These are phyloP conservation scores for Lumnitzera littorea DNA, from an alignment of 345 rosid genomes.

Conservation along the genomic window DNA sequence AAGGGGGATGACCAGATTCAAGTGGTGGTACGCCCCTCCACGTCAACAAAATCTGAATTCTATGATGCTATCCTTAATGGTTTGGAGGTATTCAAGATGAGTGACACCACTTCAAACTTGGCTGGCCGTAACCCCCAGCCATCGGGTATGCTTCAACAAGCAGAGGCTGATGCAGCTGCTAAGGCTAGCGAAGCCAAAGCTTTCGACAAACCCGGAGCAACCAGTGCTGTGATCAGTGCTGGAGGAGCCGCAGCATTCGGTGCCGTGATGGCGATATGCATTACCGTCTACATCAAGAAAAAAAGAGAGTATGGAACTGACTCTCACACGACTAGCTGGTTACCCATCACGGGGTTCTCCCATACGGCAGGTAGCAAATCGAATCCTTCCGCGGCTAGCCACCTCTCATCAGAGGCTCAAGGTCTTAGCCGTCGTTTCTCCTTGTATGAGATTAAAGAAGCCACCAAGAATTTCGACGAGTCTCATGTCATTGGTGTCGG, in stretches of 20 bases:
- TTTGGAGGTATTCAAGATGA: constrained; percentile 72
- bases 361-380: constrained; percentile 48
- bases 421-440: constrained; percentile 66
- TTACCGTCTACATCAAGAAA: constrained; percentile 33
- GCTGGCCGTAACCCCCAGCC: constrained; percentile 64
- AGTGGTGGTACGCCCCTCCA: constrained; percentile 50
- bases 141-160: constrained; percentile 41
- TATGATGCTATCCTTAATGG: constrained; percentile 53
- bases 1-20: constrained; percentile 37
- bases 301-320: constrained; percentile 21
- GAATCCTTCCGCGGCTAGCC: constrained; percentile 34
- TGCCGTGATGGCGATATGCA: constrained; percentile 41
- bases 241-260: constrained; percentile 51
- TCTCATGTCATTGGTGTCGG: constrained; percentile 72
- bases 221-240: constrained; percentile 22
- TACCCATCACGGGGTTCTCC: constrained; percentile 51
- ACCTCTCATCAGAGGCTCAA: constrained; percentile 51
- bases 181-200: constrained; percentile 14
- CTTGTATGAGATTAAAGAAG: constrained; percentile 44
- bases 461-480: constrained; percentile 60
- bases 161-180: constrained; percentile 9
- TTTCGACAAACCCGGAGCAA: constrained; percentile 3
- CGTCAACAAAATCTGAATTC: constrained; percentile 22
- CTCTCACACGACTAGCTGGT: constrained; percentile 56
- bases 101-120: constrained; percentile 28